Base-by-base conservation (phyloP, 305 asterid genomes). In the Fraxinus ornus region DNA sequence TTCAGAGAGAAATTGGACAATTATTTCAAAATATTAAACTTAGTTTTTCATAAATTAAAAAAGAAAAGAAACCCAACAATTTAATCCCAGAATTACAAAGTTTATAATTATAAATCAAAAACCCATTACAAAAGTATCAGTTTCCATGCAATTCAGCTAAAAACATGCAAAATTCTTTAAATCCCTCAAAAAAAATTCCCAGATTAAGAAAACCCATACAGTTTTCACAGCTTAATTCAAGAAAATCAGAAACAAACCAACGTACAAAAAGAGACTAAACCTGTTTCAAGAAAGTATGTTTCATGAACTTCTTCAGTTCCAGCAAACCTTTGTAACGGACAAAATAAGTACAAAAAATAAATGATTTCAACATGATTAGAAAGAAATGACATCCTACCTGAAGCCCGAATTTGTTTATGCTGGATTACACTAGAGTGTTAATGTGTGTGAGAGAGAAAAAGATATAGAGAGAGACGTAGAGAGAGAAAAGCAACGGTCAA, bases 401-500 rank as follows among this genome's bases (percentile, higher is more conserved):
- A 70, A 70, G 72, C 41, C 76, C 5, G 76, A 70, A 70, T 7
- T 70, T 70, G 76, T 30, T 30, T 70, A 5, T 12, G 41, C 75
- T 68, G 10, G 75, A 30, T 70, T 10, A 70, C 75, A 70, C 75
- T 30, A 3, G 41, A 3, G 39, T 70, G 76, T 70, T 6, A 1
- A 15, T 70, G 41, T 30, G 75, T 19, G 70, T 3, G 72, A 7
- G 72, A 24, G 72, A 24, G 72, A 19, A 5, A 15, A 22, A 5
- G 41, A 30, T 33, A 26, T 13, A 62, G 15, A 26, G 15, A 26
- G 35, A 24, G 35, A 64, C 33, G 28, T 26, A 3, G 72, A 64
- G 72, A 64, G 72, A 64, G 30, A 60, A 22, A 24, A 68, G 24
- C 76, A 70, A 70, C 76, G 76, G 76, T 70, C 76, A 70, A 70